Evolutionary conservation across 805 yeast genomes (phyloP), one percentile per base, ranked within the genome.

Genomic region (Diddensiella santjacobensis): DNA sequence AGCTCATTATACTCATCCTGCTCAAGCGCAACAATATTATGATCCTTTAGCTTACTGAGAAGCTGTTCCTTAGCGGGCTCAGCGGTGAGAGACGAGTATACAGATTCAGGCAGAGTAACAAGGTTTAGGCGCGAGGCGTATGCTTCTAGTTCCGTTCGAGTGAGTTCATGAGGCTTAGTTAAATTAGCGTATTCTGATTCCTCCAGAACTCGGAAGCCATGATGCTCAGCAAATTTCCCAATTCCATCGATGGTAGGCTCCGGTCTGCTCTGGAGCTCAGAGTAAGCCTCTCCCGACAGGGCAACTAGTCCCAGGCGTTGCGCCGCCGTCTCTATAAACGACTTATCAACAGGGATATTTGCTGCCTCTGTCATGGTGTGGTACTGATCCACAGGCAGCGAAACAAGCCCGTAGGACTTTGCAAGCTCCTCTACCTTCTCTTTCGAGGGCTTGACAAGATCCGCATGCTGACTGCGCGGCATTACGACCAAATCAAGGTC

Each of bases 401-500:
- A 60, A 18, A 59, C 65, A 60, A 47, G 54, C 30, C 36, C 53
- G 45, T 42, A 51, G 18, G 39, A 24, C 17, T 40, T 24, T 3
- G 57, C 55, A 15, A 57, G 18, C 20, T 56, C 59, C 1, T 41
- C 46, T 10, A 40, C 36, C 13, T 50, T 40, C 6, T 54, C 57
- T 26, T 44, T 31, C 6, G 44, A 18, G 2, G 57, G 49, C 29
- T 44, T 36, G 13, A 39, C 22, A 4, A 57, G 52, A 36, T 51
- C 57, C 6, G 51, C 39, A 30, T 54, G 52, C 37, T 70, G 71
- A 13, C 61, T 68, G 22, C 61, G 55, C 2, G 68, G 49, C 11
- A 71, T 18, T 5, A 67, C 50, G 11, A 57, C 61, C n/a, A 64
- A 60, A 10, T 66, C 69, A 10, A 62, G 48, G 40, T 56, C 59